Evolutionary conservation across 495 filamentous ascomycete genomes (phyloP).

Genomic region (Talaromyces trachyspermus): DNA sequence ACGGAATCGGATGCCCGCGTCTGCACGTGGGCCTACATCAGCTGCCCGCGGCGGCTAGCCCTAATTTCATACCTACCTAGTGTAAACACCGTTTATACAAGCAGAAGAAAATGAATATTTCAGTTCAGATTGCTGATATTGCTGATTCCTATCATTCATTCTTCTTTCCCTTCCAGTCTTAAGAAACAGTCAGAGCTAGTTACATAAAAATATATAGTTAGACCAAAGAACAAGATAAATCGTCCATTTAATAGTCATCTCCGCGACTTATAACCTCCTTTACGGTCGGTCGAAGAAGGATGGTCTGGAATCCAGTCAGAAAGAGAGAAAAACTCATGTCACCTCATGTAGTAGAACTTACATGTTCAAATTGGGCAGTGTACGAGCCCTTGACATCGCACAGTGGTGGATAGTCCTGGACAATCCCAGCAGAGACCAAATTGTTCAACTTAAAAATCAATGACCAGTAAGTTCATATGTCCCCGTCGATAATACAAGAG

Average conservation of each 20-base stretch:
- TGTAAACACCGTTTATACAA: too few species aligned
- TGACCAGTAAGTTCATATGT: too few species aligned
- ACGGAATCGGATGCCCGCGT: slow-evolving; percentile 2
- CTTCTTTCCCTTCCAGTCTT: too few species aligned
- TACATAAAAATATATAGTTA: too few species aligned
- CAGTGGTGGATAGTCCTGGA: slow-evolving; percentile 84
- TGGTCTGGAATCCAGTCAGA: slow-evolving; percentile 54
- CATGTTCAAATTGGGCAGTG: slow-evolving; percentile 92
- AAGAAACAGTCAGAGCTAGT: too few species aligned
- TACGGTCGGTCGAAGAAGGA: slow-evolving; percentile 75
- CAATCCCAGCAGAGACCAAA: slow-evolving; percentile 73
- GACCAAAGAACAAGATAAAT: background rate
- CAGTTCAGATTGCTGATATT: too few species aligned
- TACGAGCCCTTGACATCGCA: slow-evolving; percentile 92
- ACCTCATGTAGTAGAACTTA: slow-evolving; percentile 52
- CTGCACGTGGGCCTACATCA: slow-evolving; percentile 7
- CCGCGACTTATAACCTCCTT: slow-evolving; percentile 93
- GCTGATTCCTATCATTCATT: too few species aligned
- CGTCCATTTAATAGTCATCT: slow-evolving; percentile 66
- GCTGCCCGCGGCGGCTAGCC: background rate
- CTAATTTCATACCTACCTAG: too few species aligned
- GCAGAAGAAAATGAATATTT: too few species aligned
- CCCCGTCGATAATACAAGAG: too few species aligned
- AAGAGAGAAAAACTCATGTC: background rate
- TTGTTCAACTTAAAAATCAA: slow-evolving; percentile 66